phyloP scores from a whole-genome alignment of 805 yeast genomes.

The Metschnikowia henanensis region DNA sequence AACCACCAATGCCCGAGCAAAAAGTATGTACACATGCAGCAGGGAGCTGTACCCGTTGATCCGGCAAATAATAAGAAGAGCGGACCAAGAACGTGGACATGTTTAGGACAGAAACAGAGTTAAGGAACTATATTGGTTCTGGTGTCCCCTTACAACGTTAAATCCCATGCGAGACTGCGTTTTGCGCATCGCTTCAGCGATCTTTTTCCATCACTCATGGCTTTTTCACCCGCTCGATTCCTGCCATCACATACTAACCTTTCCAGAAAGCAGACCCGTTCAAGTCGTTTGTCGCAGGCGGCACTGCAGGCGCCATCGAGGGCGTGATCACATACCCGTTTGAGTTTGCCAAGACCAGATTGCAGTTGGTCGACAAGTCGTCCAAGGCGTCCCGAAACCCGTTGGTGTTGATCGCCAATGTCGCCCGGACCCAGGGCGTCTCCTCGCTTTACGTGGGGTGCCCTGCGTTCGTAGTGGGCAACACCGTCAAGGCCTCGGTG shows the following conservation, averaged over 20 bases:
- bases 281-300: conserved; percentile 91
- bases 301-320: conserved; percentile 95
- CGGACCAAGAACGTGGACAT: no score
- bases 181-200: no score
- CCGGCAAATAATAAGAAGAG: no score
- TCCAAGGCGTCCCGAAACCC: conserved; percentile 79
- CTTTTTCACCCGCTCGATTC: background rate
- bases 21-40: conserved; percentile 11
- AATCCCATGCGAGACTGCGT: no score
- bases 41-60: no score
- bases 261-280: conserved; percentile 58
- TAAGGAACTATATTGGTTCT: no score
- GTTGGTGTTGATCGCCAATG: conserved; percentile 69
- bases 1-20: conserved; percentile 11
- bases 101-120: no score
- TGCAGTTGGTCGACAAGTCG: conserved; percentile 74
- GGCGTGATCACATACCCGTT: conserved; percentile 93
- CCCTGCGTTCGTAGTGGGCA: conserved; percentile 94
- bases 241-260: conserved; percentile 12
- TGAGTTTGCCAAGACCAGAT: conserved; percentile 93
- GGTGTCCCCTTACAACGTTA: no score
- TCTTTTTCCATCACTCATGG: no score
- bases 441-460: conserved; percentile 88
- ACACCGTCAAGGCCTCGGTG: conserved; percentile 95
- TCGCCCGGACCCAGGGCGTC: conserved; percentile 77